A percentile compares a stretch with the other conserved stretches of the same genome.
phyloP scores from a whole-genome alignment of 345 rosid genomes.

The Camelina hispida region DNA sequence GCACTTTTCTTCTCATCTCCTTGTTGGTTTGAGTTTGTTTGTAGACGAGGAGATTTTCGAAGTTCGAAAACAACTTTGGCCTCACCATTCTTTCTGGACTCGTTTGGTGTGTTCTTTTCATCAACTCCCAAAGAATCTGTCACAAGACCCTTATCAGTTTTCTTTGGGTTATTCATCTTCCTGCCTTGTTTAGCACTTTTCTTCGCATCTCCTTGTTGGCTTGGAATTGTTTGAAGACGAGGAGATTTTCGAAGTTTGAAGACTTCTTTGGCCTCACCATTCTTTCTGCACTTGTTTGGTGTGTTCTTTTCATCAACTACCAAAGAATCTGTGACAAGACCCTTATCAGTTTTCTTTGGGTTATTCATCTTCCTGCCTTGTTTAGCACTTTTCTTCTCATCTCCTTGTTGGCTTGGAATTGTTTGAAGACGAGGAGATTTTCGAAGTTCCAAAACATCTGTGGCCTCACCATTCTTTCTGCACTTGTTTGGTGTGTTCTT shows the following conservation, averaged over 20 bases:
- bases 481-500: constrained; percentile 9
- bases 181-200: constrained; percentile 26
- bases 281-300: constrained; percentile 17
- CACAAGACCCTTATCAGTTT: constrained; percentile 29
- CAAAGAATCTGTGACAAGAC: constrained; percentile 37
- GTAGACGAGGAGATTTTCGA: constrained; percentile 44
- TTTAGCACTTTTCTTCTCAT: constrained; percentile 17
- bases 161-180: constrained; percentile 32
- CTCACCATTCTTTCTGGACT: constrained; percentile 26
- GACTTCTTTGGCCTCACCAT: constrained; percentile 10
- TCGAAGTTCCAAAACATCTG: constrained; percentile 31
- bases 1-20: constrained; percentile 34
- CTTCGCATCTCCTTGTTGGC: constrained; percentile 31
- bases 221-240: constrained; percentile 30
- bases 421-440: constrained; percentile 43
- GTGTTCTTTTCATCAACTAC: constrained; percentile 36
- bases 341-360: constrained; percentile 35
- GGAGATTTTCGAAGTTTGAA: constrained; percentile 43
- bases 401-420: constrained; percentile 24
- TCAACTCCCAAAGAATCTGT: constrained; percentile 42
- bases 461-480: constrained; percentile 17
- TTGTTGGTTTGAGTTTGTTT: constrained; percentile 19
- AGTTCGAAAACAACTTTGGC: constrained; percentile 21
- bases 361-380: constrained; percentile 22
- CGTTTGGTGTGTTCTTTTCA: constrained; percentile 21